Conservation (phyloP, 2,329 filamentous ascomycete species). For the Ophiostoma angusticollis region DNA sequence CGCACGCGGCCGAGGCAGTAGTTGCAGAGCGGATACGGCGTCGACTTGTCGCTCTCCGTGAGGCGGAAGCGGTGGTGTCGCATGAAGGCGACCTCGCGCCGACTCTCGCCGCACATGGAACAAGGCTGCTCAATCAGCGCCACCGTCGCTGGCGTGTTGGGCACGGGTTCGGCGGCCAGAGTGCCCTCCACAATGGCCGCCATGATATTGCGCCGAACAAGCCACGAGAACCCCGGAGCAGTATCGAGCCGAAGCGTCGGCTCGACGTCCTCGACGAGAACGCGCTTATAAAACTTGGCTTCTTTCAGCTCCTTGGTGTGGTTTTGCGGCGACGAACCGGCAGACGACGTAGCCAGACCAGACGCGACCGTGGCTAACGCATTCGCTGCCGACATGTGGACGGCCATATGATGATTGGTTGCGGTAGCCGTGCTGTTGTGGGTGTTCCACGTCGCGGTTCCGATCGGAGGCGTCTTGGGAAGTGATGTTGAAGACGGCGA, state of each 20-base stretch:
- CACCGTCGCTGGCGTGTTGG: slow-evolving; percentile 28
- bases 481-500: slow-evolving; percentile 39
- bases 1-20: slow-evolving; percentile 78
- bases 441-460: slow-evolving; percentile 36
- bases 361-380: slow-evolving; percentile 26
- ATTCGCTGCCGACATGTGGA: slow-evolving; percentile 2
- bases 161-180: slow-evolving; percentile 80
- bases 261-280: slow-evolving; percentile 81
- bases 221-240: slow-evolving; percentile 85
- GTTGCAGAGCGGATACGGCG: slow-evolving; percentile 78
- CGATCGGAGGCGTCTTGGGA: slow-evolving; percentile 25
- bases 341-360: slow-evolving; percentile 27
- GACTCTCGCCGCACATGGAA: slow-evolving; percentile 74
- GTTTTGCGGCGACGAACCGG: slow-evolving; percentile 26
- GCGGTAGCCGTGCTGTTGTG: background rate
- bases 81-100: slow-evolving; percentile 56
- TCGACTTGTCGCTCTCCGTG: slow-evolving; percentile 73
- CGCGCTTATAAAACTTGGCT: slow-evolving; percentile 86
- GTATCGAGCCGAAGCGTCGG: slow-evolving; percentile 81
- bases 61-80: slow-evolving; percentile 82
- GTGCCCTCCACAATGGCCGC: slow-evolving; percentile 73
- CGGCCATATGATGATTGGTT: background rate
- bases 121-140: slow-evolving; percentile 31
- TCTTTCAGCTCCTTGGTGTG: slow-evolving; percentile 51
- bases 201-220: slow-evolving; percentile 74